Evolutionary conservation across 495 filamentous ascomycete genomes (phyloP).

Genomic region (Hypoxylon perforatum): DNA sequence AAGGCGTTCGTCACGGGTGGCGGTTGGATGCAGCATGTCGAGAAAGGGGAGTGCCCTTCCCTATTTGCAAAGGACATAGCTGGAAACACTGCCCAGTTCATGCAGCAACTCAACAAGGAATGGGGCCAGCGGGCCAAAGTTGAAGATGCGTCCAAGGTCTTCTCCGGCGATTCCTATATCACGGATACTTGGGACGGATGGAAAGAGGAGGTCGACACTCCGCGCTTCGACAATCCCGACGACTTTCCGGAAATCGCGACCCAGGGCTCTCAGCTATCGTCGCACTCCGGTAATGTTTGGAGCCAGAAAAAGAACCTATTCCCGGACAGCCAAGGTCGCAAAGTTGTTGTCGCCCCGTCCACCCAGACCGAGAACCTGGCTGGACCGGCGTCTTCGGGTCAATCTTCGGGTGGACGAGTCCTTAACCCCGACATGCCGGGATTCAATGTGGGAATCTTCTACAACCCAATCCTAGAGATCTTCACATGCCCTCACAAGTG

Average conservation of each 20-base stretch:
- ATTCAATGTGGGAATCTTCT: conserved; percentile 47
- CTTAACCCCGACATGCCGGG: conserved; percentile 45
- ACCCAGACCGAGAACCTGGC: conserved; percentile 9
- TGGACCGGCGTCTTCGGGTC: conserved; percentile 3
- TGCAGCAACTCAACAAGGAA: conserved; percentile 27
- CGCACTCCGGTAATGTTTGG: conserved; percentile 26
- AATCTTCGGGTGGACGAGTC: conserved; percentile 17
- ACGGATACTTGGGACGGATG: conserved; percentile 22
- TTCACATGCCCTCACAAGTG: conserved; percentile 57
- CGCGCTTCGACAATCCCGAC: conserved; percentile 10
- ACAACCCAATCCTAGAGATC: conserved; percentile 35
- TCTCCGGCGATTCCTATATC: conserved; percentile 10
- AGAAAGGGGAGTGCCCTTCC: conserved; percentile 32
- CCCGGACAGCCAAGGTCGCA: conserved; percentile 16
- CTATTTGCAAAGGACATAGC: conserved; percentile 39
- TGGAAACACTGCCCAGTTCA: neutral
- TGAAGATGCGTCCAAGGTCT: neutral
- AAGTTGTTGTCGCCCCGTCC: conserved; percentile 8
- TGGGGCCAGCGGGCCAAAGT: conserved; percentile 17
- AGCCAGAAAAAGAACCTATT: conserved; percentile 36
- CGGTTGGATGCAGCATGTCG: conserved; percentile 44
- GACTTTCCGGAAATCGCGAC: conserved; percentile 12
- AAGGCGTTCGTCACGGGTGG: conserved; percentile 27
- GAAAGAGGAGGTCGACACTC: conserved; percentile 3
- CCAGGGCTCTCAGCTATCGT: conserved; percentile 7